These are phyloP conservation scores for Trichodelitschia bisporula DNA, from an alignment of 495 filamentous ascomycete species.

Conservation along the genomic window DNA sequence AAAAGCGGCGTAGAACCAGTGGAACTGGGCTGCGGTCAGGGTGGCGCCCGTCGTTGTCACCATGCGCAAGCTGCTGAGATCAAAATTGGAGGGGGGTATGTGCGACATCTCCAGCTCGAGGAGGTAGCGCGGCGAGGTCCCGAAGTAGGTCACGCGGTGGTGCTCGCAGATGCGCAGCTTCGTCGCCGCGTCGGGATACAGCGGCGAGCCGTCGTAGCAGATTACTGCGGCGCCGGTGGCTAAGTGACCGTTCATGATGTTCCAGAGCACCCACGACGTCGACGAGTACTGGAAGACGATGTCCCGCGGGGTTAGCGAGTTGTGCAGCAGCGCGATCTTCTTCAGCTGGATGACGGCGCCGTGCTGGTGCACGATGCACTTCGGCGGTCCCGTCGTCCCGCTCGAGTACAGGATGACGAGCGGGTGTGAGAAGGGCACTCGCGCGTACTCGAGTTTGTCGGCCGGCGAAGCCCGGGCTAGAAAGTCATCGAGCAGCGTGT, in stretches of 20 bases:
- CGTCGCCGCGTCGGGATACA: conserved; percentile 33
- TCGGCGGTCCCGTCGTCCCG: conserved; percentile 49
- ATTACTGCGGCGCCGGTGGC: conserved; percentile 30
- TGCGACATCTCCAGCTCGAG: conserved; percentile 36
- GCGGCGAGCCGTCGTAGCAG: conserved; percentile 57
- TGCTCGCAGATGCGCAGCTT: conserved; percentile 34
- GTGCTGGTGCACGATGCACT: conserved; percentile 48
- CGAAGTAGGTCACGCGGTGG: conserved; percentile 25
- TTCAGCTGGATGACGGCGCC: conserved; percentile 33
- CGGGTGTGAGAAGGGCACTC: conserved; percentile 39
- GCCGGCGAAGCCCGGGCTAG: conserved; percentile 19
- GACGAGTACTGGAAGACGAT: conserved; percentile 25
- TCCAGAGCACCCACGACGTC: conserved; percentile 25
- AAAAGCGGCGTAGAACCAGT: conserved; percentile 67
- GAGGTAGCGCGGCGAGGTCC: conserved; percentile 51
- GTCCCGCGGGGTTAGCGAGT: conserved; percentile 21
- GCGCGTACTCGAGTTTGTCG: conserved; percentile 25
- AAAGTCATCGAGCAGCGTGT: conserved; percentile 28
- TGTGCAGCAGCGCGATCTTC: conserved; percentile 39
- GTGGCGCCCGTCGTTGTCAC: conserved; percentile 66
- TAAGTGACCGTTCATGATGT: not conserved
- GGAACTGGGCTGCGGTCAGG: conserved; percentile 41
- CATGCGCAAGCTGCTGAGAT: conserved; percentile 29
- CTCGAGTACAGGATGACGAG: conserved; percentile 48
- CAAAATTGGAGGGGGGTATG: conserved; percentile 32